phyloP scores from a whole-genome alignment of 257 asterid species.

The Nicotiana tomentosiformis region DNA sequence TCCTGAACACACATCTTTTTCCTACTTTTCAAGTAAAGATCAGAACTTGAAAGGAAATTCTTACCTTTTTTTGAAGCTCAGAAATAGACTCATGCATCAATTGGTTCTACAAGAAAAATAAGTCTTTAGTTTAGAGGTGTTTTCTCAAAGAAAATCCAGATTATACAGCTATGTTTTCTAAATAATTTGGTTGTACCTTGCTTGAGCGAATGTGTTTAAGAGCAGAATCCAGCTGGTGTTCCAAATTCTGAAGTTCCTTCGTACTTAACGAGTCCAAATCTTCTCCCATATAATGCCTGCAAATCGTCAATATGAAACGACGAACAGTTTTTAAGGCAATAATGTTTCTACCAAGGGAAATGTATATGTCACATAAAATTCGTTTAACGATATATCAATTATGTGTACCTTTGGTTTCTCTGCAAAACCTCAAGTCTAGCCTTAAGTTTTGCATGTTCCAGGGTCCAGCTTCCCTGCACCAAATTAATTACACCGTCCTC shows the following conservation, averaged over 20 bases:
- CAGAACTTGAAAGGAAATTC: neutral
- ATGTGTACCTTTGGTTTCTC: constrained; percentile 38
- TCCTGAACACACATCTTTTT: neutral
- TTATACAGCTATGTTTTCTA: neutral
- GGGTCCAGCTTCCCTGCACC: constrained; percentile 48
- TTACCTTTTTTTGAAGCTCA: constrained; percentile 60
- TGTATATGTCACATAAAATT: neutral
- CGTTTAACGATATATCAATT: neutral
- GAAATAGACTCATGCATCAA: constrained; percentile 30
- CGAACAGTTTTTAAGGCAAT: neutral
- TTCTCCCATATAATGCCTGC: constrained; percentile 61
- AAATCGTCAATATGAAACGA: neutral
- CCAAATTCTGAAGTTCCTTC: constrained; percentile 61
- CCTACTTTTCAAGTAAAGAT: neutral
- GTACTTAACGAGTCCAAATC: constrained; percentile 45
- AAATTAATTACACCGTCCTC: neutral
- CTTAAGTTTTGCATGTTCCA: constrained; percentile 54
- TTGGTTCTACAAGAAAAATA: constrained; percentile 51
- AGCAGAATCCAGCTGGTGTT: constrained; percentile 48
- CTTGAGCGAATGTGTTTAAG: constrained; percentile 49
- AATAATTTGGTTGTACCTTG: constrained; percentile 29
- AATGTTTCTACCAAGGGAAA: neutral
- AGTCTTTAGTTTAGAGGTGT: neutral
- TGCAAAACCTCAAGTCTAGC: constrained; percentile 54
- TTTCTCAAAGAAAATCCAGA: neutral